These are phyloP conservation scores for Aureobasidium pullulans DNA, from an alignment of 2,329 filamentous ascomycete species.

Conservation along the genomic window DNA sequence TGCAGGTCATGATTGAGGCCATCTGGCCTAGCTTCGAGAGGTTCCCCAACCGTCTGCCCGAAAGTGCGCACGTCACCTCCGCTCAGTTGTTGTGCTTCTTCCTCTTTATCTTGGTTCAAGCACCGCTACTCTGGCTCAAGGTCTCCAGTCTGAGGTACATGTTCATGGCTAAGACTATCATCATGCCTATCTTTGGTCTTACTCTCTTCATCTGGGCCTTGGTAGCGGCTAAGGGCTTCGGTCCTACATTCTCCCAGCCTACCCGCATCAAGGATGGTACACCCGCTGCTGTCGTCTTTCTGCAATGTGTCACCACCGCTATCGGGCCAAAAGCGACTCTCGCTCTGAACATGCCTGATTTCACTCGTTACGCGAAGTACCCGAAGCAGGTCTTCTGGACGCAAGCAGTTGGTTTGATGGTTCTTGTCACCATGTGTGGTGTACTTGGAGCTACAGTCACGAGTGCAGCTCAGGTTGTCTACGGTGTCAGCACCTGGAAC, in stretches of 20 bases:
- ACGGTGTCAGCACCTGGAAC: slow-evolving; percentile 40
- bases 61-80: slow-evolving; percentile 34
- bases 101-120: slow-evolving; percentile 35
- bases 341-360: slow-evolving; percentile 5
- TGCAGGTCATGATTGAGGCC: slow-evolving; percentile 45
- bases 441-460: slow-evolving; percentile 51
- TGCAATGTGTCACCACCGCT: slow-evolving; percentile 19
- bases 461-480: slow-evolving; percentile 44
- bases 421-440: slow-evolving; percentile 41
- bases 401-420: slow-evolving; percentile 34
- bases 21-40: slow-evolving; percentile 43
- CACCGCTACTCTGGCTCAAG: slow-evolving; percentile 36
- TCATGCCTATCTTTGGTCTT: slow-evolving; percentile 51
- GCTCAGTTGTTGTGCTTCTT: slow-evolving; percentile 35
- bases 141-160: slow-evolving; percentile 42
- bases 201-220: slow-evolving; percentile 58
- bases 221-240: slow-evolving; percentile 45
- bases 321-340: slow-evolving; percentile 19
- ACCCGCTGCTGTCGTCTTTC: slow-evolving; percentile 16
- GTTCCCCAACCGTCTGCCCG: slow-evolving; percentile 32
- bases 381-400: slow-evolving; percentile 32
- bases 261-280: slow-evolving; percentile 17
- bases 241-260: slow-evolving; percentile 19
- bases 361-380: slow-evolving; percentile 26
- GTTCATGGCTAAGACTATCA: slow-evolving; percentile 40